A percentile compares a stretch with the other conserved stretches of the same genome.
Conservation (phyloP, 176 grass and related monocot species). For the Phoenix roebelenii region DNA sequence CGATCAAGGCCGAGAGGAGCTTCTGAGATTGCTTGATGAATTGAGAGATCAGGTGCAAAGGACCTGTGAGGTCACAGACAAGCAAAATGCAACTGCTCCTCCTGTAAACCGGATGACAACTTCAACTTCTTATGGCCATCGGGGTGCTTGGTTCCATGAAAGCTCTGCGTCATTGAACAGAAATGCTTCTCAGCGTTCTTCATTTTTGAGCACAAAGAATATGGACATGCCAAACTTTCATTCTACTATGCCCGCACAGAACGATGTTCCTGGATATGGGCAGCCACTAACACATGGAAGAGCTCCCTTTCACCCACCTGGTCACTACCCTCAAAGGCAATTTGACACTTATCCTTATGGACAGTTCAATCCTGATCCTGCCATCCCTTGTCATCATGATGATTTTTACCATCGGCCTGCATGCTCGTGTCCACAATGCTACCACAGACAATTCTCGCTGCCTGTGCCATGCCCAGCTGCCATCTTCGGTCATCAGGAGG, state of each 20-base stretch:
- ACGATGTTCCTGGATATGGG: constrained; percentile 37
- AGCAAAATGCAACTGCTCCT: constrained; percentile 27
- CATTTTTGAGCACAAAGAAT: constrained; percentile 26
- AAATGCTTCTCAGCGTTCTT: constrained; percentile 24
- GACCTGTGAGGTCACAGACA: constrained; percentile 46
- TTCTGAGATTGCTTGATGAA: constrained; percentile 88
- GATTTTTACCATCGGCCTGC: constrained; percentile 69
- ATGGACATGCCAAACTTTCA: constrained; percentile 37
- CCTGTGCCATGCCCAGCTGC: constrained; percentile 37
- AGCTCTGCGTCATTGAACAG: constrained; percentile 28
- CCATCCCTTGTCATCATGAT: constrained; percentile 60
- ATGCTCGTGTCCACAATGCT: constrained; percentile 70
- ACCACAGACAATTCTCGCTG: constrained; percentile 39
- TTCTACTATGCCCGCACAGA: constrained; percentile 28
- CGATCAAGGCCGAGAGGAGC: constrained; percentile 56
- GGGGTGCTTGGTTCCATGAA: constrained; percentile 26
- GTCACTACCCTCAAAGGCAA: constrained; percentile 34
- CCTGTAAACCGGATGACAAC: constrained; percentile 17
- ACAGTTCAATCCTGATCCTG: constrained; percentile 54
- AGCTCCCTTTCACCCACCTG: constrained; percentile 31
- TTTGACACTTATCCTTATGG: constrained; percentile 52
- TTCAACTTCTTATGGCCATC: constrained; percentile 29
- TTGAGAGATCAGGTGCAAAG: constrained; percentile 75
- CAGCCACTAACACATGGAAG: constrained; percentile 25
- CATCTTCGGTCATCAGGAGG: constrained; percentile 37